Conservation (phyloP, 768 basidiomycete genomes). For the Omphalotus guepiniiformis region DNA sequence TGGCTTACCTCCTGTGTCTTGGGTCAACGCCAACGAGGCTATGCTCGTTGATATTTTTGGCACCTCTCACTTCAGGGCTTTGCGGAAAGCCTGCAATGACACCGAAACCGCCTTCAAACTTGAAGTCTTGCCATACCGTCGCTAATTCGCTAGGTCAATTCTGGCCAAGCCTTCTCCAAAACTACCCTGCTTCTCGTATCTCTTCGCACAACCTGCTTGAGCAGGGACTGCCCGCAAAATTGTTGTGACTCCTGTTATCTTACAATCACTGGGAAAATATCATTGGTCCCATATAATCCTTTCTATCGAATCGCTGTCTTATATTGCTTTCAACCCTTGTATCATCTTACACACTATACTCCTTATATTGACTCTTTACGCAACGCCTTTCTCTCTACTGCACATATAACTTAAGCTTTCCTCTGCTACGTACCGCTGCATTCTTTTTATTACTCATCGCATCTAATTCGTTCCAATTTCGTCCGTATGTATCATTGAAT, state of each 20-base stretch:
- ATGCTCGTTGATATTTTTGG: slow-evolving; percentile 73
- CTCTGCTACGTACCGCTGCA: not conserved
- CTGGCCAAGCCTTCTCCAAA: too few species aligned
- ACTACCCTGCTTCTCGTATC: not conserved
- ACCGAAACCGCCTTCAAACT: slow-evolving; percentile 70
- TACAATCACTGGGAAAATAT: not conserved
- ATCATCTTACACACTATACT: slow-evolving; percentile 20
- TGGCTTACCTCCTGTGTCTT: slow-evolving; percentile 71
- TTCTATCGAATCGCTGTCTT: slow-evolving; percentile 33
- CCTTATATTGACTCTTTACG: slow-evolving; percentile 11
- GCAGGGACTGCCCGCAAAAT: too few species aligned
- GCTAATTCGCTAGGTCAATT: slow-evolving; percentile 24
- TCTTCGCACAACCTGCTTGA: not conserved
- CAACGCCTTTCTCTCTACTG: slow-evolving; percentile 1
- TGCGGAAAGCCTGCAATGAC: slow-evolving; percentile 71
- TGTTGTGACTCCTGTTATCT: slow-evolving; percentile 3
- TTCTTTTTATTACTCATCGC: slow-evolving; percentile 5
- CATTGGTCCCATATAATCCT: slow-evolving; percentile 1
- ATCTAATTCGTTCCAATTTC: slow-evolving; percentile 7
- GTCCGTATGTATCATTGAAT: slow-evolving; percentile 6
- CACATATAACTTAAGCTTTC: slow-evolving; percentile 9
- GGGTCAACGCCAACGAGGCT: slow-evolving; percentile 68
- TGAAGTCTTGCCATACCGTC: slow-evolving; percentile 48
- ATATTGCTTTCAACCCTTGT: slow-evolving; percentile 31
- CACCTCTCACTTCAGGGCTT: slow-evolving; percentile 61